Base-by-base conservation (phyloP, 2,329 filamentous ascomycete species). In the Tolypocladium pustulatum region DNA sequence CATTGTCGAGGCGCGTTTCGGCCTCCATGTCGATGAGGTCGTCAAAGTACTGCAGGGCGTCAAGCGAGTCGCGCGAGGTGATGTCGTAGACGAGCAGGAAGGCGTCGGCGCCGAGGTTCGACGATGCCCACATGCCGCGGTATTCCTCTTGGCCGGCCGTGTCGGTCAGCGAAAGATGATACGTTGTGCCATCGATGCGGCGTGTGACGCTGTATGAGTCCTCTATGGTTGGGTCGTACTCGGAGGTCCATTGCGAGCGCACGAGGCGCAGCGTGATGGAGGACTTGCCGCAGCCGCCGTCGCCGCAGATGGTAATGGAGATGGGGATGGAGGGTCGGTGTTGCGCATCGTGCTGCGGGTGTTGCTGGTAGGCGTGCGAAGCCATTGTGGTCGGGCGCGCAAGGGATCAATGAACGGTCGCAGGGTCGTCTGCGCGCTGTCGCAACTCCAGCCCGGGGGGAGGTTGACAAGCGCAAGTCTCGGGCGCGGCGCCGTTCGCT, bases 121-220 rank as follows among this genome's bases (percentile, higher is more conserved):
- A 86, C 38, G 85, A 81, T 1, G 88, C 89, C 90, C 90, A 94
- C 78, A 94, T 89, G 65, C 88, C 87, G 64, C 90, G 87, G 76
- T 94, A 94, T 75, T 94, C 90, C 75, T 94, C 90, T 72, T 94
- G 90, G n/a, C 90, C 90, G 32, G 90, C 90, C 1, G 90, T 93
- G 76, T 94, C 90, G 60, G 89, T 93, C 55, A 94, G 81, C 55
- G 82, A 80, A 40, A 94, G 84, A 72, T 90, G 87, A 79, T 92
- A 93, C 56, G 84, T 85, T 57, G 93, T 81, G 68, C 90, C 90
- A 67, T 93, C 89, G 71, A 94, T 85, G 66, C 81, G 83, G 64
- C 90, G 88, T 55, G 89, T 92, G 62, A 94, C 86, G 66, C 84
- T 88, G 78, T 94, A 94, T 65, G 87, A 91, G 78, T 94, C 90